Base-by-base conservation (phyloP, 257 asterid species). In the Solanum sejunctum region DNA sequence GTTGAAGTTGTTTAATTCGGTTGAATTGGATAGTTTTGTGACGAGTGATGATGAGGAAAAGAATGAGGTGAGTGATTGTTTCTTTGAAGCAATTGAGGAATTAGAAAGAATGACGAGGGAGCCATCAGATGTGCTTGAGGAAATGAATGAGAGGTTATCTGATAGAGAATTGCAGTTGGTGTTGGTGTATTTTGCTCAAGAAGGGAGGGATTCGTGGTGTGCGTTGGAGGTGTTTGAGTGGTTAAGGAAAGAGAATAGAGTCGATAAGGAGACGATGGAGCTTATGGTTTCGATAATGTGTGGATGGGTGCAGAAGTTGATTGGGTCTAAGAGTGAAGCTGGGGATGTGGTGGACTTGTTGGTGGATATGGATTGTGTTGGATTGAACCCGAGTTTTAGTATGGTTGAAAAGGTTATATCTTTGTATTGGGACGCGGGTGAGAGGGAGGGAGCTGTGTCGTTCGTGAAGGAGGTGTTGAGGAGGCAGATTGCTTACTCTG, bases 131-230 rank as follows among this genome's bases (percentile, higher is more conserved):
- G 96, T 95, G n/a, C 94, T 97, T 7, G 95, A 91, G 88, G 98
- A 97, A 88, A 92, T 97, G 98, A 95, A 94, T 63, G 92, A 93
- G 16, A 89, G 89, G 52, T 87, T 97, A 81, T 91, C 99, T 4
- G 90, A 93, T 80, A 96, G 98, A 9, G 99, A 97, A 81, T 64
- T 95, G 88, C 99, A 95, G 90, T 43, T 95, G 36, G 98, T 97
- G 54, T 84, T 95, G 91, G 98, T 97, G 54, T 97, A 97, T 80
- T 97, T 97, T 85, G 88, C 98, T 1, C 99, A 94, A 82, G 98
- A 97, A 67, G 99, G 99, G 86, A 92, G 98, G 94, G 99, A 97
- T 43, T 95, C 97, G 3, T 97, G 99, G 99, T 97, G 98, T 75
- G 94, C 98, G 1, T 87, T 97, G 54, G 99, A 97, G 92, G 98